Conservation (phyloP, 306 rosid genomes). For the Vicia sativa region DNA sequence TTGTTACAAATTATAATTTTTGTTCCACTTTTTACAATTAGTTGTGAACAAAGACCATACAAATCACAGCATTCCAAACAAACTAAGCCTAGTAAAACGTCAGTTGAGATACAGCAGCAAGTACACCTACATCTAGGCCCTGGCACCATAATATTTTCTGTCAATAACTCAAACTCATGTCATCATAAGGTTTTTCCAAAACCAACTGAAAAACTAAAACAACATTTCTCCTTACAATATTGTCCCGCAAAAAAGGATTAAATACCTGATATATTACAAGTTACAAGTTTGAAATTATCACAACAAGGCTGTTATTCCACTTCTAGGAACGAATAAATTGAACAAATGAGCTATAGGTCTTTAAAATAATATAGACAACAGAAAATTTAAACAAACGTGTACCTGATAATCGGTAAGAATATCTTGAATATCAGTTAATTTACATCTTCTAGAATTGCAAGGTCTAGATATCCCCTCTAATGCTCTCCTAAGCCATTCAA, state of each 20-base stretch:
- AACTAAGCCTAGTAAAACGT: constrained; percentile 11
- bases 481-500: constrained; percentile 80
- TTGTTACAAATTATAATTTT: background rate
- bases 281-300: constrained; percentile 5
- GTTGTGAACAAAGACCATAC: background rate
- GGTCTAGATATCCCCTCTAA: constrained; percentile 57
- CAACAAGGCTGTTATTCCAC: background rate
- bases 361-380: constrained; percentile 24
- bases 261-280: constrained; percentile 19
- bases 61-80: background rate
- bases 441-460: constrained; percentile 52
- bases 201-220: constrained; percentile 27
- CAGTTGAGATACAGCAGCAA: background rate
- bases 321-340: constrained; percentile 30
- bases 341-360: constrained; percentile 3
- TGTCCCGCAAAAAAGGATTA: background rate
- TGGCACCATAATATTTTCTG: background rate
- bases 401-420: constrained; percentile 65
- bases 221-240: constrained; percentile 4
- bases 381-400: constrained; percentile 23
- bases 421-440: constrained; percentile 70
- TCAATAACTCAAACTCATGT: constrained; percentile 17
- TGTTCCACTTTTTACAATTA: background rate
- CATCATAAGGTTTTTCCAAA: constrained; percentile 6
- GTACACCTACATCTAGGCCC: background rate